phyloP scores from a whole-genome alignment of 306 rosid genomes.

The Echinosophora koreensis region DNA sequence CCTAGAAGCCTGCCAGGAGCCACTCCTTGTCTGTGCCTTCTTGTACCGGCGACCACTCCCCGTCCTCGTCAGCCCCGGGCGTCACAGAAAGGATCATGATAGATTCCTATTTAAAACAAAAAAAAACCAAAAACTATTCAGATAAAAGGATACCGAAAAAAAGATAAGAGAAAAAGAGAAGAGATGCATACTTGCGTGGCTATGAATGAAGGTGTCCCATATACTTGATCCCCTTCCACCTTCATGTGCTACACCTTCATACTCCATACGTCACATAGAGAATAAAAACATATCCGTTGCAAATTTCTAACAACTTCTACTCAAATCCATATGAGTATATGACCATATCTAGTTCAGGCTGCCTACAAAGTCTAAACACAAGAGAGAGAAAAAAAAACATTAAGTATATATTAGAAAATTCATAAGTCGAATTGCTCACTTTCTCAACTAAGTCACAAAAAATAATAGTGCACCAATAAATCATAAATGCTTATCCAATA shows the following conservation, averaged over 20 bases:
- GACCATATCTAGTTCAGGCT: constrained; percentile 9
- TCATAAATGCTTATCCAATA: background rate
- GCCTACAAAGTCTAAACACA: constrained; percentile 13
- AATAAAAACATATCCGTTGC: background rate
- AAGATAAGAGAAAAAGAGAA: background rate
- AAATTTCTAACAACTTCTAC: constrained; percentile 1
- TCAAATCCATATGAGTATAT: too few species aligned
- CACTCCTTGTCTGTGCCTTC: too few species aligned
- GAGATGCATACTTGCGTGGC: constrained; percentile 55
- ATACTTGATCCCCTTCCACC: constrained; percentile 72
- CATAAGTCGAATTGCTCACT: background rate
- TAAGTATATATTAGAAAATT: background rate
- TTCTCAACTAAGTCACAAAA: constrained; percentile 35
- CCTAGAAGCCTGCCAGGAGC: too few species aligned
- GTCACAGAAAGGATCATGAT: constrained; percentile 21
- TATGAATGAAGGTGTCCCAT: constrained; percentile 74
- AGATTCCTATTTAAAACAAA: background rate
- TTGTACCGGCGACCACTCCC: too few species aligned
- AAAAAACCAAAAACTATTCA: background rate
- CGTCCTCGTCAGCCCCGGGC: too few species aligned
- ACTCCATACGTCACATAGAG: constrained; percentile 20
- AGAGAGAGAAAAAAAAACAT: background rate
- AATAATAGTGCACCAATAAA: constrained; percentile 9
- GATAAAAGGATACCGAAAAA: background rate
- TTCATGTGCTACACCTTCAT: constrained; percentile 58